A percentile compares a stretch with the other conserved stretches of the same genome.
Evolutionary conservation across 2,329 filamentous ascomycete genomes (phyloP).

Genomic region (Paracorniculantispora psalliotae): DNA sequence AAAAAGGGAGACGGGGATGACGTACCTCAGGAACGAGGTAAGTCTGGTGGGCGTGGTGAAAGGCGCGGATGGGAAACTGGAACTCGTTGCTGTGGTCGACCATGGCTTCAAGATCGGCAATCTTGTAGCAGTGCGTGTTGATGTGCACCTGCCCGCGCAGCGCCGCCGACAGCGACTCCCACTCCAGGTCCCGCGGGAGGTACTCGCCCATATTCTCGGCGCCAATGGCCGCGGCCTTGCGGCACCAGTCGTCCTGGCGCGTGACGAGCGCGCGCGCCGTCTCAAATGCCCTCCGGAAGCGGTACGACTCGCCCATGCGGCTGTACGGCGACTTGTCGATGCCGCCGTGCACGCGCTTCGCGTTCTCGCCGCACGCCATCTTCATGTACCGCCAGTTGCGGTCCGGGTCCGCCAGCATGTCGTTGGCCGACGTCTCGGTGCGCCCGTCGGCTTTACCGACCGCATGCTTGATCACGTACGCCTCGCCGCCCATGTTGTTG

Average conservation of each 20-base stretch:
- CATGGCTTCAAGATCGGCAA: conserved; percentile 64
- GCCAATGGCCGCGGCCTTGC: conserved; percentile 46
- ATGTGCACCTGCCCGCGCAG: conserved; percentile 63
- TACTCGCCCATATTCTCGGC: conserved; percentile 49
- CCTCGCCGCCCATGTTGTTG: conserved; percentile 71
- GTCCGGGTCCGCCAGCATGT: conserved; percentile 63
- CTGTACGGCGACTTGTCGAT: conserved; percentile 51
- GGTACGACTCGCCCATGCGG: conserved; percentile 64
- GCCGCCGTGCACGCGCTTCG: conserved; percentile 57
- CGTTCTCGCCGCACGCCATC: conserved; percentile 71
- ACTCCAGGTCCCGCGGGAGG: conserved; percentile 56
- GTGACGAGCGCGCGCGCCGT: conserved; percentile 52
- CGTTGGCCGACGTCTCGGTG: conserved; percentile 55
- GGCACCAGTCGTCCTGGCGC: conserved; percentile 65
- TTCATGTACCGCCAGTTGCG: conserved; percentile 67
- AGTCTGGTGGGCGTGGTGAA: conserved; percentile 15
- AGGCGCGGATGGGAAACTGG: conserved; percentile 41
- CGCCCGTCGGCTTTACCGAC: conserved; percentile 56
- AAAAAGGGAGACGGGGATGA: background rate
- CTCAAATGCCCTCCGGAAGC: conserved; percentile 64
- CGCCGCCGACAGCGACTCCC: conserved; percentile 59
- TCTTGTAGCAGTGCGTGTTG: conserved; percentile 68
- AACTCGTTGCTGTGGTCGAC: conserved; percentile 69
- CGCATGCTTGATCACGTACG: conserved; percentile 63
- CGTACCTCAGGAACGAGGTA: conserved; percentile 46